Conservation (phyloP, 2,329 filamentous ascomycete species). For the Diaporthe sp. region DNA sequence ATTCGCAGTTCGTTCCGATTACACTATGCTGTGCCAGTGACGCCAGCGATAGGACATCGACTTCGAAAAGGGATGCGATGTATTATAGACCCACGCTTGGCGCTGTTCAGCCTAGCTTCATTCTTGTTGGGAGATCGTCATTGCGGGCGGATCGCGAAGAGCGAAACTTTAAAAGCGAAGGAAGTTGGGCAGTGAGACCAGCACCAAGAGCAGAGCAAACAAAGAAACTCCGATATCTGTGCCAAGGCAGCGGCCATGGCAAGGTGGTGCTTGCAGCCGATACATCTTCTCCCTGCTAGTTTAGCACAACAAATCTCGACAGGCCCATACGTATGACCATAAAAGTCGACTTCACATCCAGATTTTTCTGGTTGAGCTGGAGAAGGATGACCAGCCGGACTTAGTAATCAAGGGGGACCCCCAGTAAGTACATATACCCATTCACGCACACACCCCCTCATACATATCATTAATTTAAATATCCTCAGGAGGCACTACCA, state of each 20-base stretch:
- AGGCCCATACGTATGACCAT: not conserved
- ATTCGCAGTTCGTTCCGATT: not conserved
- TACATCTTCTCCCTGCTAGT: not conserved
- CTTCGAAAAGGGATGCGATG: not conserved
- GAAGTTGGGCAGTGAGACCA: not conserved
- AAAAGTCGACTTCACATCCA: not conserved
- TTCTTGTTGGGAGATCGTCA: not conserved
- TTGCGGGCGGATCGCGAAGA: slow-evolving; percentile 5
- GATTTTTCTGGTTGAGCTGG: not conserved
- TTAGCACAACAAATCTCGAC: not conserved
- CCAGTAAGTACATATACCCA: too few relatives aligned
- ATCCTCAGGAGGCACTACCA: too few relatives aligned
- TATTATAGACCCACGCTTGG: not conserved
- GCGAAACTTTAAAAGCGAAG: slow-evolving; percentile 11
- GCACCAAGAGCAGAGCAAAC: not conserved
- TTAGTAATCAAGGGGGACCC: not conserved
- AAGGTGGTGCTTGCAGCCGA: slow-evolving; percentile 10
- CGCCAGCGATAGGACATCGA: not conserved
- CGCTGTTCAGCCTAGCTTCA: slow-evolving; percentile 15
- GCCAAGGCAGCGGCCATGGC: not conserved
- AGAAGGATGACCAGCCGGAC: not conserved
- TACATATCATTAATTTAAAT: too few relatives aligned
- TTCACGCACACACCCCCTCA: too few relatives aligned
- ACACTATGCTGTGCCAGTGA: not conserved
- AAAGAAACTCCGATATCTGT: slow-evolving; percentile 17